Conservation (phyloP, 805 yeast genomes). For the Candida yuanshanica region DNA sequence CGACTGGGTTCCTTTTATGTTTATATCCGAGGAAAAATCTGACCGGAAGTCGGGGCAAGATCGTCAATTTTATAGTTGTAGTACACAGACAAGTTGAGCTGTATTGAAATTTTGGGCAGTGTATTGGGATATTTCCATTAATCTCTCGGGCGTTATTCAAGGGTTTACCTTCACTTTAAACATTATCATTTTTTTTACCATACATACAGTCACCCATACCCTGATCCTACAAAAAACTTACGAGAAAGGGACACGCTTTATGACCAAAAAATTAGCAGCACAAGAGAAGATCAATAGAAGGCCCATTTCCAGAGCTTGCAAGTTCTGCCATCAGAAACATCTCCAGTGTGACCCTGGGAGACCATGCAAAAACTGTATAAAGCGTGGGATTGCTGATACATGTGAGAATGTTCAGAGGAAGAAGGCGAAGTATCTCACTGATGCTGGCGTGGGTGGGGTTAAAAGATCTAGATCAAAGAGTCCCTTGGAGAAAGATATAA, state of each 20-base stretch:
- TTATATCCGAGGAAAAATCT: too few species aligned
- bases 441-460: not conserved
- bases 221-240: not conserved
- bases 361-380: slow-evolving; percentile 68
- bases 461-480: not conserved
- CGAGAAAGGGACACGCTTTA: too few species aligned
- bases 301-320: slow-evolving; percentile 67
- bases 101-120: too few species aligned
- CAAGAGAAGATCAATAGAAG: slow-evolving; percentile 49
- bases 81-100: too few species aligned
- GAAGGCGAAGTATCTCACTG: slow-evolving; percentile 30
- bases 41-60: too few species aligned
- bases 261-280: slow-evolving; percentile 58
- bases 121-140: too few species aligned
- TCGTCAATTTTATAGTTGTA: too few species aligned
- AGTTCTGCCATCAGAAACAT: slow-evolving; percentile 67
- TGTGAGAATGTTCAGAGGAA: slow-evolving; percentile 59
- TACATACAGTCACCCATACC: too few species aligned
- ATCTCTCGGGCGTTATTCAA: too few species aligned
- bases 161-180: too few species aligned
- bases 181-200: too few species aligned
- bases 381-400: slow-evolving; percentile 47
- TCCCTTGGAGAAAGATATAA: not conserved
- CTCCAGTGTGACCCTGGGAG: slow-evolving; percentile 62
- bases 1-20: too few species aligned